A percentile compares a stretch with the other conserved stretches of the same genome.
Evolutionary conservation across 1,284 basidiomycete species (phyloP).

Genomic region (Porodaedalea pini): DNA sequence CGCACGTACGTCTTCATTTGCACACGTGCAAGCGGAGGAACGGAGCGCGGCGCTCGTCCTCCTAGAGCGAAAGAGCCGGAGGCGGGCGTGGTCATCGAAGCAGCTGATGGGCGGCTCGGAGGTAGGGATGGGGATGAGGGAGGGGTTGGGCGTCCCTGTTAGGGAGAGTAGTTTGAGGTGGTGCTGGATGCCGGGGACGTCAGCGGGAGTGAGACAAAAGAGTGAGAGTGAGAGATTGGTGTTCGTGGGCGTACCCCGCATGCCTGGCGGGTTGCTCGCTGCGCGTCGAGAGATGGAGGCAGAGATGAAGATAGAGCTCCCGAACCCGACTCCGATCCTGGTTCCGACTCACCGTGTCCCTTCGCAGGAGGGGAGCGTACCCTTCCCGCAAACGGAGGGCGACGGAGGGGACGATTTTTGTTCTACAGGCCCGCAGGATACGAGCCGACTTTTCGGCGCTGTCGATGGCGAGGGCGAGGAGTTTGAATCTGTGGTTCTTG

Average conservation of each 20-base stretch:
- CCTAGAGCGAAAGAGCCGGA: constrained; percentile 47
- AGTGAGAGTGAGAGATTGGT: neutral
- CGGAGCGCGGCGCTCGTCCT: constrained; percentile 30
- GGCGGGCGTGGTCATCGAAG: constrained; percentile 53
- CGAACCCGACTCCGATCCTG: neutral
- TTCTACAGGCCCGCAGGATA: constrained; percentile 19
- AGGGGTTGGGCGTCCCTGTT: constrained; percentile 1
- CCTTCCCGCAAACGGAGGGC: constrained; percentile 18
- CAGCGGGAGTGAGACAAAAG: neutral
- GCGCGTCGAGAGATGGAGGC: neutral
- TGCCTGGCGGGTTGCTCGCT: neutral
- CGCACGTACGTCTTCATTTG: neutral
- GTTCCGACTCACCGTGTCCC: neutral
- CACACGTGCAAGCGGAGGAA: neutral
- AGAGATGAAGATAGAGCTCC: neutral
- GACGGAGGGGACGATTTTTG: constrained; percentile 18
- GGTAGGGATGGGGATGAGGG: neutral
- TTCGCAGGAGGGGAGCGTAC: constrained; percentile 3
- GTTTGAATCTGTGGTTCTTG: neutral
- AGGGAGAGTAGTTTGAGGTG: neutral
- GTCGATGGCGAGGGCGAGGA: neutral
- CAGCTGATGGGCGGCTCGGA: constrained; percentile 13
- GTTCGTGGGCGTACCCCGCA: neutral
- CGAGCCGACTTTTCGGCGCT: constrained; percentile 15
- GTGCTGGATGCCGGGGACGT: neutral